Percentiles rank a stretch among this genome's conserved stretches.
Conservation (phyloP, 768 basidiomycete genomes). For the Ramaria sp. region DNA sequence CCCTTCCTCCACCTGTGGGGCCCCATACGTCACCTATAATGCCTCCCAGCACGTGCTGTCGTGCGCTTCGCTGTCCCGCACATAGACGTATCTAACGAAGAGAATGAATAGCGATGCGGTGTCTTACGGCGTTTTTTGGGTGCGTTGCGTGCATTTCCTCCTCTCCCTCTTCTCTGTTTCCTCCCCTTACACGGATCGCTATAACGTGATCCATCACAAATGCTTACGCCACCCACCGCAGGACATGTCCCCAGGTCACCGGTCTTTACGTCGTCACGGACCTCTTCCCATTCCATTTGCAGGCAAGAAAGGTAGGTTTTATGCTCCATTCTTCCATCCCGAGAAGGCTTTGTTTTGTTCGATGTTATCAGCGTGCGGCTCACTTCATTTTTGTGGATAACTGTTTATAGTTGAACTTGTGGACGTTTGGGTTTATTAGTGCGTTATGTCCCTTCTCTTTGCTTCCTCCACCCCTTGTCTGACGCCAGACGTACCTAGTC, state of each 20-base stretch:
- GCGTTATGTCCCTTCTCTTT: neutral
- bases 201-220: neutral
- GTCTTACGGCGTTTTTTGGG: slow-evolving; percentile 39
- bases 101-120: slow-evolving; percentile 38
- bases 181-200: too few relatives aligned
- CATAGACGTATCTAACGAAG: too few relatives aligned
- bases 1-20: too few relatives aligned
- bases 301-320: slow-evolving; percentile 45
- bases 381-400: too few relatives aligned
- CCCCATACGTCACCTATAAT: too few relatives aligned
- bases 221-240: neutral
- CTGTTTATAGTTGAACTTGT: slow-evolving; percentile 42
- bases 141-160: slow-evolving; percentile 14
- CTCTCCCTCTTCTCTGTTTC: too few relatives aligned
- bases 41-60: too few relatives aligned
- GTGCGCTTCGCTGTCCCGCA: too few relatives aligned
- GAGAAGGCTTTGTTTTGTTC: too few relatives aligned
- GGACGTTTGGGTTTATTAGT: slow-evolving; percentile 63
- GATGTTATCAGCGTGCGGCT: too few relatives aligned
- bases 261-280: slow-evolving; percentile 53
- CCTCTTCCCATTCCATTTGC: slow-evolving; percentile 58
- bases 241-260: slow-evolving; percentile 8
- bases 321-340: neutral
- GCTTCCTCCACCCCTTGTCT: neutral
- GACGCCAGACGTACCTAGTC: slow-evolving; percentile 14